These are phyloP conservation scores for Yamadazyma paraphyllophila DNA, from an alignment of 805 yeast genomes.

Conservation along the genomic window DNA sequence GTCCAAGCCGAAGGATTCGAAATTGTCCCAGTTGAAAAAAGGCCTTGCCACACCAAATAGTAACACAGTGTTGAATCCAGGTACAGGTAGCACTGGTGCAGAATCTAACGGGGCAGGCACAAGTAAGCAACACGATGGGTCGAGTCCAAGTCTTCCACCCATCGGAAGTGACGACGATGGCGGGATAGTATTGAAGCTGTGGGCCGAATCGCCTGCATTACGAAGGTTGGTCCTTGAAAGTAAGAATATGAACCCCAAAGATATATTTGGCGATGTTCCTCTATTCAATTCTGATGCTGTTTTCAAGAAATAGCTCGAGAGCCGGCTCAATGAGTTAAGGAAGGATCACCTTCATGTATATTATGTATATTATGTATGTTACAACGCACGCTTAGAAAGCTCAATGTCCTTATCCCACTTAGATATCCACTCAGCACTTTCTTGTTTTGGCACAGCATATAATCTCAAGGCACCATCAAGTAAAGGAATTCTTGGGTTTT, in stretches of 20 bases:
- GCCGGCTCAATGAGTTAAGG: too few species aligned
- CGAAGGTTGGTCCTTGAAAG: constrained; percentile 25
- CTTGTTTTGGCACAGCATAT: constrained; percentile 75
- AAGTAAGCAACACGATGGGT: background rate
- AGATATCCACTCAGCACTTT: constrained; percentile 61
- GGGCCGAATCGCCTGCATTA: constrained; percentile 42
- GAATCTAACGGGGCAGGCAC: background rate
- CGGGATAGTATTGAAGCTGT: constrained; percentile 25
- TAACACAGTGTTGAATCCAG: too few species aligned
- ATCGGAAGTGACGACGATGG: constrained; percentile 42
- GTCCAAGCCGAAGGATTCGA: background rate
- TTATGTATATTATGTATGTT: constrained; percentile 6
- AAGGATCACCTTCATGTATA: background rate
- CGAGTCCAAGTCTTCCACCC: constrained; percentile 29
- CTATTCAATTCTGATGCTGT: constrained; percentile 34
- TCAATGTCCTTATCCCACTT: constrained; percentile 65
- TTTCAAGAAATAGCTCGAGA: background rate
- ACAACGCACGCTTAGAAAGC: constrained; percentile 37
- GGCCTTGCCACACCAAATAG: constrained; percentile 3
- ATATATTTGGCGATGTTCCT: constrained; percentile 73
- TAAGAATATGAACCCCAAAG: constrained; percentile 54
- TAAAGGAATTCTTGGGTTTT: constrained; percentile 66
- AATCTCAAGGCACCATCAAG: constrained; percentile 72
- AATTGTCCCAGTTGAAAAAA: background rate
- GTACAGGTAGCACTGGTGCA: background rate